Base-by-base conservation (phyloP, 768 basidiomycete genomes). In the Hericium coralloides region DNA sequence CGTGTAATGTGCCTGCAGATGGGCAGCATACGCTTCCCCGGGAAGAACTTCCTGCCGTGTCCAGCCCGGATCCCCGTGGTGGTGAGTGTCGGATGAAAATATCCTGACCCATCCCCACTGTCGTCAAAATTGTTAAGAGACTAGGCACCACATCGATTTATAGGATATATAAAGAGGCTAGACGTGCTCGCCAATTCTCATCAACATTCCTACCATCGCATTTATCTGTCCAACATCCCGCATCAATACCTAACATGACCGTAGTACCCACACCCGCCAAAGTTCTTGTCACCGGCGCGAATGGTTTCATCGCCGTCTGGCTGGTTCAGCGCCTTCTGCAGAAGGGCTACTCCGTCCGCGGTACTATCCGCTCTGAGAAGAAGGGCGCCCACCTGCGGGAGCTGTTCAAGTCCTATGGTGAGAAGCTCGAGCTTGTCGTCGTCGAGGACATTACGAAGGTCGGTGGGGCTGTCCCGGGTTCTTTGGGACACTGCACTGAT, bases 381-480 rank as follows among this genome's bases (percentile, higher is more conserved):
- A 80, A 80, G 67, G 78, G 72, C 12, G 66, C 70, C 10, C 74
- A 76, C 64, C 62, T 81, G 37, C 61, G 64, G 50, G 60, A 73
- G 26, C 39, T 74, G 38, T 71, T 76, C 68, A 64, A 70, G 53
- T 61, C 64, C 8, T 65, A 69, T 31, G 72, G 72, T 3, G 68
- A 68, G 55, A 66, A 59, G 38, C 73, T 78, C 55, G 72, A 74
- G 49, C 69, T 74, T 59, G 74, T 73, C 12, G 66, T 80, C 43
- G 77, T 79, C 6, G 69, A 73, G 50, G 79, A 82, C 58, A 76
- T 80, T 59, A 73, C 69, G 15, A 63, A 70, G 64, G 76, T 75
- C 52, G 45, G 66, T 55, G 12, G 9, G 12, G 0, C 18, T 45
- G 9, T 17, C 12, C 25, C 22, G 23, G n/a, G 6, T 38, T 23